Evolutionary conservation across 106 monocot genomes (phyloP).

Genomic region (Apostasia shenzhenica): DNA sequence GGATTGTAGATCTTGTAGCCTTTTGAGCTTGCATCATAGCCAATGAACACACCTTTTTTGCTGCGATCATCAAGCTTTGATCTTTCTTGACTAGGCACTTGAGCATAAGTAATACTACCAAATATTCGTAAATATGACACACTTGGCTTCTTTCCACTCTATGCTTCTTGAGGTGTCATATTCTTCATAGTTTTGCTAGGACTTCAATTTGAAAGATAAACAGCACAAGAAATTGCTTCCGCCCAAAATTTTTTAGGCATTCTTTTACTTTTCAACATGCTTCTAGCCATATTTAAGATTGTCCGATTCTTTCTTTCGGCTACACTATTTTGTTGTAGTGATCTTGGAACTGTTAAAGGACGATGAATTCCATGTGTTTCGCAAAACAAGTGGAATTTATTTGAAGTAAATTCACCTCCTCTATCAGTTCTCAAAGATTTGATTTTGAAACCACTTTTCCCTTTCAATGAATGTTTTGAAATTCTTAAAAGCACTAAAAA

Average conservation of each 20-base stretch:
- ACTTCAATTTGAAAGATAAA: neutral
- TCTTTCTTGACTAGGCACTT: neutral
- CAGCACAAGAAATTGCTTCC: slow-evolving; percentile 8
- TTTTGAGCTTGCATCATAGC: neutral
- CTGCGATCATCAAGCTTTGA: neutral
- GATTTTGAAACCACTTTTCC: neutral
- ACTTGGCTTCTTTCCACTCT: neutral
- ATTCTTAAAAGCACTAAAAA: slow-evolving; percentile 2
- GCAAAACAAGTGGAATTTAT: too few species aligned
- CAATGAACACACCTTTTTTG: neutral
- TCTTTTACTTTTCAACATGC: slow-evolving; percentile 6
- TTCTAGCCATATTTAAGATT: slow-evolving; percentile 1
- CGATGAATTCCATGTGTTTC: neutral
- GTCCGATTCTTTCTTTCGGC: slow-evolving; percentile 11
- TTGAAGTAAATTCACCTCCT: slow-evolving; percentile 13
- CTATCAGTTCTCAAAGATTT: slow-evolving; percentile 11
- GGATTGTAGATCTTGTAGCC: neutral
- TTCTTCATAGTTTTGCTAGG: neutral
- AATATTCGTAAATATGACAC: neutral
- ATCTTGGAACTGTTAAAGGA: slow-evolving; percentile 3
- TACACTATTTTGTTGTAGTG: neutral
- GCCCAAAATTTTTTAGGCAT: slow-evolving; percentile 9
- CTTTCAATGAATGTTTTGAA: slow-evolving; percentile 13
- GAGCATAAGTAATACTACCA: neutral
- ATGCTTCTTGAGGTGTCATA: neutral